phyloP scores from a whole-genome alignment of 768 basidiomycete species.

The Mycena latifolia region DNA sequence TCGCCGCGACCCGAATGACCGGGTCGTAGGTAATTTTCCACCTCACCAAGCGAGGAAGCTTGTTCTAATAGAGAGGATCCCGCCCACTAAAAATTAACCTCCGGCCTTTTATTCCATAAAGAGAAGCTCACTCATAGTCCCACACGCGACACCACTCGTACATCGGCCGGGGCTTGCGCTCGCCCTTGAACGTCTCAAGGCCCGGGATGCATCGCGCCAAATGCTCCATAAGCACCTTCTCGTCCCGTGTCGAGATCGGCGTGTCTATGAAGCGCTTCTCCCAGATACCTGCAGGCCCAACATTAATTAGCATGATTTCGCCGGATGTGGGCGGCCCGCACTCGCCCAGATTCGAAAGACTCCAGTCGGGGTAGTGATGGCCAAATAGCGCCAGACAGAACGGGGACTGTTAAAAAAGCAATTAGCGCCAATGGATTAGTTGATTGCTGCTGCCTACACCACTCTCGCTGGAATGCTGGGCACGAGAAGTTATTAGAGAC shows the following conservation, averaged over 20 bases:
- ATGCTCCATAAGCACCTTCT: conserved; percentile 25
- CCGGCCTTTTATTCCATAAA: no score
- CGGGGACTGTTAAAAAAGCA: not conserved
- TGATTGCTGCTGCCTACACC: not conserved
- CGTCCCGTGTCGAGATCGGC: not conserved
- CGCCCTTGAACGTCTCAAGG: conserved; percentile 17
- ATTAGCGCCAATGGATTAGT: not conserved
- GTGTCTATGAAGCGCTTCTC: conserved; percentile 27
- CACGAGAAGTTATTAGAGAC: not conserved
- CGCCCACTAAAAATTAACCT: no score
- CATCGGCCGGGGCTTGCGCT: not conserved
- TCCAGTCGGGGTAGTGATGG: conserved; percentile 23
- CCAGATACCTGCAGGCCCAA: conserved; percentile 22
- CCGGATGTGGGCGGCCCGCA: not conserved
- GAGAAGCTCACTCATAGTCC: no score
- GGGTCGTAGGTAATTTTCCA: no score
- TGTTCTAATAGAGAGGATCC: no score
- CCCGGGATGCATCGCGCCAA: conserved; percentile 20
- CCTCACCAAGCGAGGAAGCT: no score
- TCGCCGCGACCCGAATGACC: no score
- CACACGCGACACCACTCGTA: not conserved
- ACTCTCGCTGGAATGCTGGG: not conserved
- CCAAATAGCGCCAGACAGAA: conserved; percentile 5
- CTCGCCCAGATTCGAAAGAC: conserved; percentile 15
- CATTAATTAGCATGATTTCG: not conserved